Conservation (phyloP, 139 green algal genomes). For the Marvania coccoides region DNA sequence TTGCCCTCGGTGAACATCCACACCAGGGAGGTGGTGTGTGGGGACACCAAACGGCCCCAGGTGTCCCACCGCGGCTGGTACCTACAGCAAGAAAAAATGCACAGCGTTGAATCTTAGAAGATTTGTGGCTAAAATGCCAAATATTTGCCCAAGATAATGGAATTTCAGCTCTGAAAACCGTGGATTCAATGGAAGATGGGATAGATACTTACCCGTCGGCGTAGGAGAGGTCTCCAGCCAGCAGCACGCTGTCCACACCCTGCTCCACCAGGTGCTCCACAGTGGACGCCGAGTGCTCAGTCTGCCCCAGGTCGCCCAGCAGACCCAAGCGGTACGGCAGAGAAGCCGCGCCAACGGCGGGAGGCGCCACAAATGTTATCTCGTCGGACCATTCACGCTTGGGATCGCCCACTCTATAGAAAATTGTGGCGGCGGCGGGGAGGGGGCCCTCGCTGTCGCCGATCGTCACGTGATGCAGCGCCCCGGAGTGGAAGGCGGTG, state of each 20-base stretch:
- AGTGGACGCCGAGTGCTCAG: conserved; percentile 53
- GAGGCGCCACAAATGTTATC: conserved; percentile 35
- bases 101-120: too few species aligned
- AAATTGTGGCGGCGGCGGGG: conserved; percentile 27
- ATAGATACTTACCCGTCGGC: conserved; percentile 78
- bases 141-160: too few species aligned
- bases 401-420: conserved; percentile 35
- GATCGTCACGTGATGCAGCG: conserved; percentile 38
- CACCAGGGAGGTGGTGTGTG: conserved; percentile 29
- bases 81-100: too few species aligned
- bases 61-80: conserved; percentile 72
- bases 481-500: conserved; percentile 29
- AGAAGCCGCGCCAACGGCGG: conserved; percentile 1
- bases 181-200: too few species aligned
- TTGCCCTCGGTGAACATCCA: conserved; percentile 63
- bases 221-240: conserved; percentile 72
- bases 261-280: conserved; percentile 45
- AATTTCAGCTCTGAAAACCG: too few species aligned
- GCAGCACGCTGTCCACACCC: conserved; percentile 35
- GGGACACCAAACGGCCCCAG: conserved; percentile 51
- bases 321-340: conserved; percentile 42
- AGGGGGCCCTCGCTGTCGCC: conserved; percentile 26
- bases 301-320: conserved; percentile 73
- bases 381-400: conserved; percentile 21
- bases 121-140: too few species aligned